Evolutionary conservation across 805 yeast species (phyloP).

Genomic region (Ogataea naganishii): DNA sequence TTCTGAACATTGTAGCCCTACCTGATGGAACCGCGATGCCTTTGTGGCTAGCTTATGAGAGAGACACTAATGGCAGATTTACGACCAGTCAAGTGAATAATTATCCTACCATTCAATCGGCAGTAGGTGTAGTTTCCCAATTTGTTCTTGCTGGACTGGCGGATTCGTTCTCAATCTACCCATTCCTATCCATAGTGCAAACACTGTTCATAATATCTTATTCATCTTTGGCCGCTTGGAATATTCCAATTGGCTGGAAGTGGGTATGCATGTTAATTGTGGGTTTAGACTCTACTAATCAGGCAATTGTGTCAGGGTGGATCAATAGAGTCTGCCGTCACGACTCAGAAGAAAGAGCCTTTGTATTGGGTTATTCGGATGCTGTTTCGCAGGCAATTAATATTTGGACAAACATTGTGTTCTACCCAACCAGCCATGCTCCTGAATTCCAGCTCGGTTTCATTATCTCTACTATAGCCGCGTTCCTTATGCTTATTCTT

Average conservation of each 20-base stretch:
- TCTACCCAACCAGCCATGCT: slow-evolving; percentile 31
- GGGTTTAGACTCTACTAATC: slow-evolving; percentile 27
- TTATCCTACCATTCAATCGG: slow-evolving; percentile 32
- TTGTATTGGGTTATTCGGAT: slow-evolving; percentile 37
- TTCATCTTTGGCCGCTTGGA: slow-evolving; percentile 31
- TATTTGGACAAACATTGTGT: slow-evolving; percentile 36
- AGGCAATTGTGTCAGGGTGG: slow-evolving; percentile 34
- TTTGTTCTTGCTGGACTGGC: slow-evolving; percentile 28
- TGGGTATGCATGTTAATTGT: slow-evolving; percentile 30
- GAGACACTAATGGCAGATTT: slow-evolving; percentile 15
- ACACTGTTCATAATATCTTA: slow-evolving; percentile 26
- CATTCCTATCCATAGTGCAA: slow-evolving; percentile 25
- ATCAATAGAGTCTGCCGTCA: slow-evolving; percentile 31
- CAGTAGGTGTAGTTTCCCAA: slow-evolving; percentile 32
- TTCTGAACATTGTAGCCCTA: slow-evolving; percentile 29
- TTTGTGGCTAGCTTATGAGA: slow-evolving; percentile 26
- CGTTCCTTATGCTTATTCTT: slow-evolving; percentile 25
- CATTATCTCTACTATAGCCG: slow-evolving; percentile 26
- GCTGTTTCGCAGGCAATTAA: slow-evolving; percentile 34
- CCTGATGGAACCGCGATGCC: slow-evolving; percentile 33
- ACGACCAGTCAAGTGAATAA: slow-evolving; percentile 27
- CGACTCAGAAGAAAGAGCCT: slow-evolving; percentile 56
- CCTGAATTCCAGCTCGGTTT: slow-evolving; percentile 32
- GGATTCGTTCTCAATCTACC: slow-evolving; percentile 28
- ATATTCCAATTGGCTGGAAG: slow-evolving; percentile 29